Evolutionary conservation across 1,284 basidiomycete genomes (phyloP).

Genomic region (Vanrija pseudolonga): DNA sequence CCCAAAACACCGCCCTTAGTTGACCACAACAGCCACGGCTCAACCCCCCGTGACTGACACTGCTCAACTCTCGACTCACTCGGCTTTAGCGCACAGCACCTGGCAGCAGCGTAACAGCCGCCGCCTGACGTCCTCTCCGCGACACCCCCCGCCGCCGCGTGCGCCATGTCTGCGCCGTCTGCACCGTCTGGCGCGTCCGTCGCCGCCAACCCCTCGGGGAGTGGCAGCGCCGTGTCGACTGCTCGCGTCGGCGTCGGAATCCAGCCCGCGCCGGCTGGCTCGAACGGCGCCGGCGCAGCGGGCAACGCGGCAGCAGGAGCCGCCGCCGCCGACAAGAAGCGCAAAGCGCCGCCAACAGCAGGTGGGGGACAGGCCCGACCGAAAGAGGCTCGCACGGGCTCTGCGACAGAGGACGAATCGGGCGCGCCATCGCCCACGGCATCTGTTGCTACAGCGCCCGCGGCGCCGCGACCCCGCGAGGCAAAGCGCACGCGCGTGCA

Average conservation of each 20-base stretch:
- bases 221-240: background rate
- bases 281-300: background rate
- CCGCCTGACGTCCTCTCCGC: no score
- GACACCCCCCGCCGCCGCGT: background rate
- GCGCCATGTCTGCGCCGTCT: conserved; percentile 15
- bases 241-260: background rate
- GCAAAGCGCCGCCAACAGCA: conserved; percentile 25
- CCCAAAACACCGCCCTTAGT: no score
- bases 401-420: conserved; percentile 33
- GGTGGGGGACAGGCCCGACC: conserved; percentile 14
- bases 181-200: conserved; percentile 12
- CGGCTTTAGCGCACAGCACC: background rate
- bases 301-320: background rate
- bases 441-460: conserved; percentile 22
- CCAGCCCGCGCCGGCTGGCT: background rate
- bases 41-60: no score
- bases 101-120: no score
- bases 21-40: no score
- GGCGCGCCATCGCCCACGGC: conserved; percentile 8
- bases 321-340: conserved; percentile 39
- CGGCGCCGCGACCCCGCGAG: conserved; percentile 16
- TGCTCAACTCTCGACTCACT: no score
- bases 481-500: conserved; percentile 48
- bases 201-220: background rate
- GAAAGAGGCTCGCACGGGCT: conserved; percentile 17